Evolutionary conservation across 805 yeast genomes (phyloP).

Genomic region (Zygotorulaspora danielsina): DNA sequence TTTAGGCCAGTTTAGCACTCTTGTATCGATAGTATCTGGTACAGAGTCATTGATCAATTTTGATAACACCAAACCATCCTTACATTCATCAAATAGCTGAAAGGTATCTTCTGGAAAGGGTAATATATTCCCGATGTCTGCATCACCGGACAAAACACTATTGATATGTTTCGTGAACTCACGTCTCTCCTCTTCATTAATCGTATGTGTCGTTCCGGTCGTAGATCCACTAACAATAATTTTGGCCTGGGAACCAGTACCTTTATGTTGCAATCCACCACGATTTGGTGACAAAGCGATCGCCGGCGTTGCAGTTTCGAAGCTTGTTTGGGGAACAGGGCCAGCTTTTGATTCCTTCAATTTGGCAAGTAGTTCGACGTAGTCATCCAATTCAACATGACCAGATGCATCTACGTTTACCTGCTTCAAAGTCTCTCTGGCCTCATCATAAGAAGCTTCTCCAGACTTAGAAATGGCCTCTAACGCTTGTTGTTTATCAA

Average conservation of each 20-base stretch:
- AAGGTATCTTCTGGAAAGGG: constrained; percentile 93
- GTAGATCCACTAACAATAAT: constrained; percentile 81
- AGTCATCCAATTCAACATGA: constrained; percentile 93
- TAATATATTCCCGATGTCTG: constrained; percentile 73
- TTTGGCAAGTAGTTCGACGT: constrained; percentile 77
- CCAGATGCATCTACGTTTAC: constrained; percentile 96
- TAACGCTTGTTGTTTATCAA: constrained; percentile 84
- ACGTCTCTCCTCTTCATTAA: constrained; percentile 92
- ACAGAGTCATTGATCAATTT: constrained; percentile 95
- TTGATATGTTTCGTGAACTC: constrained; percentile 97
- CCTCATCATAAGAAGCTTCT: constrained; percentile 80
- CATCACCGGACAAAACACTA: constrained; percentile 83
- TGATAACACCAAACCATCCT: constrained; percentile 90
- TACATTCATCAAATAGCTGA: constrained; percentile 94
- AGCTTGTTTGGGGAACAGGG: constrained; percentile 33
- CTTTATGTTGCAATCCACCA: constrained; percentile 44
- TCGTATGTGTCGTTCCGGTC: constrained; percentile 93
- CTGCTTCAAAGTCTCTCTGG: constrained; percentile 86
- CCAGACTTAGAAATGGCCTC: constrained; percentile 78
- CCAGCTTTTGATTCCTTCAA: constrained; percentile 46
- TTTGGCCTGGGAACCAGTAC: constrained; percentile 59
- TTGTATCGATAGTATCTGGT: constrained; percentile 96
- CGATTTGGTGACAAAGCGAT: constrained; percentile 33
- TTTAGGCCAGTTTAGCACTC: constrained; percentile 89
- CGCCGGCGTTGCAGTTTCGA: constrained; percentile 28